phyloP scores from a whole-genome alignment of 441 rosid species.

The Viola pubescens region DNA sequence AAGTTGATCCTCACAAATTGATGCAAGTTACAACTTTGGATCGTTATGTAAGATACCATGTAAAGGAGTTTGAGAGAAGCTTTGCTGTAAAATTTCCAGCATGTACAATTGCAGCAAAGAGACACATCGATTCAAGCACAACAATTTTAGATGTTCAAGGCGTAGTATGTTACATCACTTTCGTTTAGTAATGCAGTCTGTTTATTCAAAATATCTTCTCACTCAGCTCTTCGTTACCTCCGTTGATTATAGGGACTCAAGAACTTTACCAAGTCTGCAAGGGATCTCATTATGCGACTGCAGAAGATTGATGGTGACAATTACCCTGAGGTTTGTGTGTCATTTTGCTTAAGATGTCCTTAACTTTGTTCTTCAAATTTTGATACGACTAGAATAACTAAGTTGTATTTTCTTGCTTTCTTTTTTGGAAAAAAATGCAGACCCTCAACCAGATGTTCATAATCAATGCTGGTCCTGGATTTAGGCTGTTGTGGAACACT shows the following conservation, averaged over 20 bases:
- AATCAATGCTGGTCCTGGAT: constrained; percentile 97
- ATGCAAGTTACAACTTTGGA: constrained; percentile 96
- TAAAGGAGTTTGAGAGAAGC: constrained; percentile 84
- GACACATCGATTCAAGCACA: constrained; percentile 91
- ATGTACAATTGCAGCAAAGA: constrained; percentile 87
- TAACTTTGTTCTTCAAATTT: background rate
- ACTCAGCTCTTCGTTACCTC: constrained; percentile 11
- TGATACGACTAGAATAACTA: background rate
- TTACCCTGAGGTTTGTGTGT: constrained; percentile 73
- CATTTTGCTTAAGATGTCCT: background rate
- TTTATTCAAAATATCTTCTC: constrained; percentile 6
- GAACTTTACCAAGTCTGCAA: constrained; percentile 83
- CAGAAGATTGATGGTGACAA: constrained; percentile 95
- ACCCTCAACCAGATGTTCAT: constrained; percentile 94
- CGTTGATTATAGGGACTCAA: constrained; percentile 58
- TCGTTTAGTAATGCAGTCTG: constrained; percentile 7
- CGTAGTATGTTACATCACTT: constrained; percentile 48
- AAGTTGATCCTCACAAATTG: constrained; percentile 79
- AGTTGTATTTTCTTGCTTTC: too few species aligned
- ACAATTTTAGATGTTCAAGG: constrained; percentile 97
- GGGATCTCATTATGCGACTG: constrained; percentile 81
- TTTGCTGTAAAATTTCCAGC: constrained; percentile 85
- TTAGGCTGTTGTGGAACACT: constrained; percentile 90
- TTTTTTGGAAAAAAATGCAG: constrained; percentile 26
- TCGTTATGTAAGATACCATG: constrained; percentile 82